Percentiles rank a stretch among this genome's conserved stretches.
Evolutionary conservation across 176 grass and related monocot species (phyloP).

Genomic region (Aegilops sharonensis): DNA sequence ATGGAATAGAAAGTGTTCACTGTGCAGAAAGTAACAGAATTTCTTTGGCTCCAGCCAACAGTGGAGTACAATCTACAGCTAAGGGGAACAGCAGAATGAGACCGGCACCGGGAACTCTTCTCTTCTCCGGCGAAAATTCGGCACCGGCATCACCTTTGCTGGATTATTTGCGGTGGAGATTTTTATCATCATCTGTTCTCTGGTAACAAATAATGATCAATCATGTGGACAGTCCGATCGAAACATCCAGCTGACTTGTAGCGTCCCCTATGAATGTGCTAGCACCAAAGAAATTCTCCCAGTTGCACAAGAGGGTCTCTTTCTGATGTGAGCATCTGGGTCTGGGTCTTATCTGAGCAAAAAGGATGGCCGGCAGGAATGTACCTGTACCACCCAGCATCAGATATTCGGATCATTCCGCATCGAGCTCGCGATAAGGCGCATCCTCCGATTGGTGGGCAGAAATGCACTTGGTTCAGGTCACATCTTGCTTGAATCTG

Average conservation of each 20-base stretch:
- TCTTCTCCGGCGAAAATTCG: not conserved
- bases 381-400: not conserved
- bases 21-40: not conserved
- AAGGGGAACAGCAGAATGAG: not conserved
- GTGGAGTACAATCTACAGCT: not conserved
- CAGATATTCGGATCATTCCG: constrained; percentile 16
- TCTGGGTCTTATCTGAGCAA: constrained; percentile 25
- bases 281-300: not conserved
- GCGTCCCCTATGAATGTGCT: not conserved
- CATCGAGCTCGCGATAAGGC: constrained; percentile 19
- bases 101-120: not conserved
- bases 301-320: constrained; percentile 10
- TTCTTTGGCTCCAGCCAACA: not conserved
- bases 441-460: constrained; percentile 1
- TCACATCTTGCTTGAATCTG: constrained; percentile 10
- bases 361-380: constrained; percentile 24
- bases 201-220: not conserved
- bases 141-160: too few species aligned
- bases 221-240: not conserved
- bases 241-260: not conserved
- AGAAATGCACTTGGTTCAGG: not conserved
- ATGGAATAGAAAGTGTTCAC: constrained; percentile 24
- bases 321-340: not conserved
- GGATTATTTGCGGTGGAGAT: not conserved
- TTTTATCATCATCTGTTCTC: not conserved